A percentile compares a stretch with the other conserved stretches of the same genome.
phyloP scores from a whole-genome alignment of 495 filamentous ascomycete species.

The Sporormia fimetaria region DNA sequence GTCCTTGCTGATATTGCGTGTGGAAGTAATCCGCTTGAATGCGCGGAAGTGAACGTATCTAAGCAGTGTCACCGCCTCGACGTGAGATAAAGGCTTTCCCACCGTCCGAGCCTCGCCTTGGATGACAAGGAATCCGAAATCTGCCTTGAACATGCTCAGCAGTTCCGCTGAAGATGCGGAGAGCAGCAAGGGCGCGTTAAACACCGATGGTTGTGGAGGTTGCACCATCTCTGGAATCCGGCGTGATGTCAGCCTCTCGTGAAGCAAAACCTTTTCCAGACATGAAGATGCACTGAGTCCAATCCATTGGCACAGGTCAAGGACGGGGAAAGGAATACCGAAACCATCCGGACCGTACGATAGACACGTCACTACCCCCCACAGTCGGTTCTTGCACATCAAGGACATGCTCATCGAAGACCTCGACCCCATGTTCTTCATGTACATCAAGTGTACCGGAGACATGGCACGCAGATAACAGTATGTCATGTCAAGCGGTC shows the following conservation, averaged over 20 bases:
- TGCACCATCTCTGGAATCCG: too few species aligned
- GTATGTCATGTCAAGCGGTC: conserved; percentile 10
- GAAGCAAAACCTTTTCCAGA: conserved; percentile 11
- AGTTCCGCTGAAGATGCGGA: conserved; percentile 13
- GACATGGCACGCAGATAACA: conserved; percentile 17
- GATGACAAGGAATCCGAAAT: conserved; percentile 17
- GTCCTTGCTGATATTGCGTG: conserved; percentile 7
- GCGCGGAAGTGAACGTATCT: conserved; percentile 12
- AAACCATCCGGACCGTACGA: conserved; percentile 8
- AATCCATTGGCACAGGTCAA: conserved; percentile 10
- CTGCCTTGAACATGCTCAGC: conserved; percentile 2
- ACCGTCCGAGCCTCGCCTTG: conserved; percentile 12
- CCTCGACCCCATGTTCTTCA: conserved; percentile 9
- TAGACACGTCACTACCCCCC: conserved; percentile 14
- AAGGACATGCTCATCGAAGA: conserved; percentile 16
- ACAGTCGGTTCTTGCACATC: conserved; percentile 6
- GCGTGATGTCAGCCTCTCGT: conserved; percentile 1
- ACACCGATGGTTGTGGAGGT: conserved; percentile 4
- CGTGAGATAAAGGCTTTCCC: conserved; percentile 8
- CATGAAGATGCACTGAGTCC: conserved; percentile 12
- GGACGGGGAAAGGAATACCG: conserved; percentile 7
- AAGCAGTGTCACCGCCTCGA: conserved; percentile 11
- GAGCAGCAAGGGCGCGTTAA: too few species aligned
- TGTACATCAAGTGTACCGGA: conserved; percentile 12
- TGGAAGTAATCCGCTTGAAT: neutral